Base-by-base conservation (phyloP, 805 yeast genomes). In the Saturnispora hagleri region DNA sequence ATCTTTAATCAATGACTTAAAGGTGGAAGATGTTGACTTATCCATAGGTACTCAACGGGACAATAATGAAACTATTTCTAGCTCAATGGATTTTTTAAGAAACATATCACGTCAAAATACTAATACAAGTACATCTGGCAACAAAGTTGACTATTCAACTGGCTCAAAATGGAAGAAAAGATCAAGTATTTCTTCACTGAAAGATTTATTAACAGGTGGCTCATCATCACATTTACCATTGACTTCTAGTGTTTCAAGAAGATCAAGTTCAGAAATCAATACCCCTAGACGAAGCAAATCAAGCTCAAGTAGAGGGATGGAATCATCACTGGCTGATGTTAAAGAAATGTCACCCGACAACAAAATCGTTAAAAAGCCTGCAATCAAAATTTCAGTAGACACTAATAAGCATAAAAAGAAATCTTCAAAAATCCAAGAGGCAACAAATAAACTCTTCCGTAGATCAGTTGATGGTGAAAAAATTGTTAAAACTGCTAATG, bases 401-500 rank as follows among this genome's bases (percentile, higher is more conserved):
- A 47, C 28, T 40, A 49, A 5, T 12, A 34, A 49, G 34, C 62
- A 22, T 17, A 48, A 48, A 10, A 49, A 49, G 47, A 43, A 43
- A 38, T 35, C 51, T 13, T 18, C 36, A 8, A 38, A 38, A 13
- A 49, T 49, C 43, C 51, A 49, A 36, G 51, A 49, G 28, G 34
- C 47, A 22, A 49, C 51, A 13, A 47, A 47, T n/a, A 33, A 40
- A 35, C 20, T 49, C 18, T 49, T 49, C 17, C 47, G 51, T 7
- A 43, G 36, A 22, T 27, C 51, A 18, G 43, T 35, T n/a, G 31
- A 18, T 28, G 42, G 33, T 10, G 43, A 26, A 13, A 33, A 24
- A 3, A 69, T 76, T 0, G 62, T 68, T 17, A 82, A 78, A 58
- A 81, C 91, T 0, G 96, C 96, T 0, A 66, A 73, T 5, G 96